Conservation (phyloP, 345 rosid species). For the Sonneratia caseolaris region DNA sequence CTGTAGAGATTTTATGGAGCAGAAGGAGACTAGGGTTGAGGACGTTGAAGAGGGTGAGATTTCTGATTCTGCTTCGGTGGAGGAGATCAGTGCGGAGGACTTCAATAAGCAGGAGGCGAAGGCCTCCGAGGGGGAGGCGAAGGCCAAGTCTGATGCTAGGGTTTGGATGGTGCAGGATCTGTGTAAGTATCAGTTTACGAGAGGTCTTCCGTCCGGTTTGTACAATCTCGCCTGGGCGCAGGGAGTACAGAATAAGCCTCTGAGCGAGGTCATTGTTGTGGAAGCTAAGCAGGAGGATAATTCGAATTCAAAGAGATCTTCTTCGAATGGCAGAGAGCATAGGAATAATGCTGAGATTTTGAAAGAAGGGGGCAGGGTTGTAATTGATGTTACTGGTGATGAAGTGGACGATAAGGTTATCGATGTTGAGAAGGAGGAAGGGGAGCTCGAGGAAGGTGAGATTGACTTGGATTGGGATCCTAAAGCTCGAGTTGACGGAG, state of each 20-base stretch:
- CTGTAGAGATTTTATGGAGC: conserved; percentile 19
- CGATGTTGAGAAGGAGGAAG: conserved; percentile 63
- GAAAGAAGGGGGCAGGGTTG: conserved; percentile 26
- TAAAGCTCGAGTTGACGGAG: conserved; percentile 12
- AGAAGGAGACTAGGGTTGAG: conserved; percentile 27
- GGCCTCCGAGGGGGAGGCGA: conserved; percentile 19
- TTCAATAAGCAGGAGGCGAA: conserved; percentile 36
- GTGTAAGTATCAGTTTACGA: conserved; percentile 39
- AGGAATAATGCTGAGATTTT: conserved; percentile 9
- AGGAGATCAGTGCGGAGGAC: conserved; percentile 59
- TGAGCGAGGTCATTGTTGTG: conserved; percentile 41
- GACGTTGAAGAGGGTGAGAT: conserved; percentile 94
- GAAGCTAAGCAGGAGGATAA: conserved; percentile 32
- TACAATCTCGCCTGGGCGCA: conserved; percentile 91
- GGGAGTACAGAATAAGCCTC: conserved; percentile 86
- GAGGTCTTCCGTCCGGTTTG: conserved; percentile 54
- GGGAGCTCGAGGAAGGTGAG: conserved; percentile 97
- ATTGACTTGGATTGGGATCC: conserved; percentile 64
- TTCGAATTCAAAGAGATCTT: conserved; percentile 25
- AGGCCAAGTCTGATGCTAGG: conserved; percentile 29
- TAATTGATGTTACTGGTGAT: conserved; percentile 33
- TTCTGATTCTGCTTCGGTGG: conserved; percentile 58
- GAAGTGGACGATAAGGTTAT: conserved; percentile 16
- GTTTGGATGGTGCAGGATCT: conserved; percentile 86
- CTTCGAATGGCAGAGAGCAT: conserved; percentile 24